Evolutionary conservation across 495 filamentous ascomycete genomes (phyloP), one percentile per base, ranked within the genome.

Genomic region (Articulospora tetracladia): DNA sequence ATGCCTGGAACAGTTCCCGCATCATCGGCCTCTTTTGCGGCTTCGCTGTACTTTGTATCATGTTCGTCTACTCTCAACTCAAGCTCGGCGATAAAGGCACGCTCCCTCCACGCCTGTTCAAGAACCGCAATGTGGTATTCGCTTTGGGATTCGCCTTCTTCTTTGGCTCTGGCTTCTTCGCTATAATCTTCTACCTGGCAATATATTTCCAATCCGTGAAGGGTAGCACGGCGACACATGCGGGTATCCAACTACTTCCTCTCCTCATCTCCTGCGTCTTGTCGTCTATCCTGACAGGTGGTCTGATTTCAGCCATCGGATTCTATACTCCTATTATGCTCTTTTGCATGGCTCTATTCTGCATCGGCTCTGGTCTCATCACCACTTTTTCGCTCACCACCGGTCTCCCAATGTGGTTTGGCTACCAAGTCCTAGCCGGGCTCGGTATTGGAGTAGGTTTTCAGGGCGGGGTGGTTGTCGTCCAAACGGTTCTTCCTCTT

Each of bases 191-290:
- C 71, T 87, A 89, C 77, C 72, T 96, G n/a, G 91, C 92, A 0
- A 88, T 95, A 63, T 97, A 88, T 87, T 95, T 97, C 78, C 92
- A 97, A 67, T 83, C 89, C 10, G 86, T 96, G 66, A 88, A 93
- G 69, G 83, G 81, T 54, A 83, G 82, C 1, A 75, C 76, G 0
- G 87, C 92, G 12, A 82, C 84, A 13, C 75, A 83, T 36, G 90
- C 88, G 0, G 92, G 92, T n/a, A 89, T 95, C 68, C 84, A 84
- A 72, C 88, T 86, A 59, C 73, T 96, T 13, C 92, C 92, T 1
- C 55, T 65, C 12, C 55, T 65, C 24, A 61, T 66, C 32, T 62
- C 64, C 23, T 55, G 51, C 6, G 59, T 62, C 26, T 7, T 62
- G 6, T 66, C 64, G 10, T 59, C 59, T 19, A 66, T 60, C 41